Evolutionary conservation across 257 asterid species (phyloP).

Genomic region (Eucommia ulmoides): DNA sequence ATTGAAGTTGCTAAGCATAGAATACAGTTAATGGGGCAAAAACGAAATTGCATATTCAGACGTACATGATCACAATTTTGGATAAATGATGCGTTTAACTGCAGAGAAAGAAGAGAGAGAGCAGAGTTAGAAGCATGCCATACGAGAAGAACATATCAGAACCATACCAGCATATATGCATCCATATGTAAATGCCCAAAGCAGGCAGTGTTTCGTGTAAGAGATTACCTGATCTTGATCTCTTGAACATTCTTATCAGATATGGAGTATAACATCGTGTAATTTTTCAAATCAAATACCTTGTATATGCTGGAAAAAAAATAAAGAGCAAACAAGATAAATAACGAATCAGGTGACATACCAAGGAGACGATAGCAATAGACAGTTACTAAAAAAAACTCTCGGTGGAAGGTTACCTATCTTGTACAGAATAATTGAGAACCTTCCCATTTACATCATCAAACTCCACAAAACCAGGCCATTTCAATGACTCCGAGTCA

Average conservation of each 20-base stretch:
- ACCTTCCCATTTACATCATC: conserved; percentile 98
- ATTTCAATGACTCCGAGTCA: conserved; percentile 93
- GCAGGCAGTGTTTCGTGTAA: no score
- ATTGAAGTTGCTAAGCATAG: no score
- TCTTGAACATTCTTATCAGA: conserved; percentile 81
- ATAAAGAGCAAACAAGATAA: background rate
- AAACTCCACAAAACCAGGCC: conserved; percentile 99
- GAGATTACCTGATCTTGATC: conserved; percentile 38
- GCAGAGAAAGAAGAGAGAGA: no score
- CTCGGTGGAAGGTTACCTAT: conserved; percentile 35
- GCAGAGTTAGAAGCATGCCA: no score
- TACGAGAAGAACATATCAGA: no score
- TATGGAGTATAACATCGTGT: conserved; percentile 85
- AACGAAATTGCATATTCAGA: no score
- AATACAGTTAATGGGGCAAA: no score
- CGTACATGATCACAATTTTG: no score
- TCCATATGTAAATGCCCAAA: no score
- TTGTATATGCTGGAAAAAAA: conserved; percentile 59
- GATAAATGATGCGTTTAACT: no score
- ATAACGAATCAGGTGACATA: conserved; percentile 11
- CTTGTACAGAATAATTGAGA: conserved; percentile 92
- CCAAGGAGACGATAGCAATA: conserved; percentile 3
- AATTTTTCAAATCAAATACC: conserved; percentile 54
- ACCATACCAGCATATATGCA: no score
- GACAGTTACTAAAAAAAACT: background rate